Base-by-base conservation (phyloP, 2,329 filamentous ascomycete genomes). In the Aspergillus sp. region DNA sequence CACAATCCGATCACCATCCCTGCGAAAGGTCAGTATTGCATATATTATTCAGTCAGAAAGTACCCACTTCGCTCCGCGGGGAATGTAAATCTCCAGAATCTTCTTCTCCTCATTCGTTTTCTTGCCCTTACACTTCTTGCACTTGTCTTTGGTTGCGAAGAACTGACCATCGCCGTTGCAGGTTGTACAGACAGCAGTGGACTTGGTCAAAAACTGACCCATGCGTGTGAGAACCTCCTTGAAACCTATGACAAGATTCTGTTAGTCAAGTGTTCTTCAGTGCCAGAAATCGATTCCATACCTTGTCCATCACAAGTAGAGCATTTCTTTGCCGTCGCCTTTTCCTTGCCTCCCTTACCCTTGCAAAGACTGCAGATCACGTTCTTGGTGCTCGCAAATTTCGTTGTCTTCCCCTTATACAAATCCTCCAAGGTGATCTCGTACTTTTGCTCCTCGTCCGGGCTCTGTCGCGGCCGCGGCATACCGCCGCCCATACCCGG, bases 371-470 rank as follows among this genome's bases (percentile, higher is more conserved):
- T 83, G 78, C 95, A 99, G 61, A 96, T 82, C 61, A 97, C 85
- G 71, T 96, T 93, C 81, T 98, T 98, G 70, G 93, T 96, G 70
- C 90, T 95, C 8, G 91, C 88, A 74, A 99, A 97, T 78, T 96
- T 95, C 71, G 96, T 95, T 1, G 95, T 97, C 82, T 98, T 97
- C 69, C 95, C 95, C 79, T 96, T 97, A 84, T 98, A 99, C 33
- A 99, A 82, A 76, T 99, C 95, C 74, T 98, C 95, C 59, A 99
- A 79, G 2, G 87, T 90, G 57, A 98, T 90, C 73, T 92, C 88
- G 77, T 99, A 98, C 67, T 91, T 86, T 69, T 96, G 91, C 73
- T 96, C 89, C 75, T 97, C 93, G 65, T 93, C 88, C 53, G 84
- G 86, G 46, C 93, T 92, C 67, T 87, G 89, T 59, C 88, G 82